These are phyloP conservation scores for Hippophae gyantsensis DNA, from an alignment of 306 rosid species.

Conservation along the genomic window DNA sequence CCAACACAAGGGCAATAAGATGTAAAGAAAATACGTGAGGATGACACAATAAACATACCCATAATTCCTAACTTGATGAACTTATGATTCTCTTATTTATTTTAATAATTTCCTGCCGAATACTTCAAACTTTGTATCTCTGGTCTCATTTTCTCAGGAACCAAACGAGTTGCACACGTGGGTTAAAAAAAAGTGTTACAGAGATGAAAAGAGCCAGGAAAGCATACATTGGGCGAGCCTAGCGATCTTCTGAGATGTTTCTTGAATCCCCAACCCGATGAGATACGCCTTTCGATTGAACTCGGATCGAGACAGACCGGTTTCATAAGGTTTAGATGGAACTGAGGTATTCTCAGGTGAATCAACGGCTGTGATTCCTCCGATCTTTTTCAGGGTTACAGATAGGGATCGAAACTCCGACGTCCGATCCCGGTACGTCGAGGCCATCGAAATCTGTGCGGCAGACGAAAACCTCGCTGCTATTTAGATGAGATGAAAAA, in stretches of 20 bases:
- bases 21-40: too few relatives aligned
- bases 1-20: too few relatives aligned
- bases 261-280: conserved; percentile 72
- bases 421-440: conserved; percentile 75
- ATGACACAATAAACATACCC: not conserved
- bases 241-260: conserved; percentile 62
- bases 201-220: not conserved
- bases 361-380: conserved; percentile 28
- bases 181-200: not conserved
- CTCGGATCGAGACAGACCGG: conserved; percentile 46
- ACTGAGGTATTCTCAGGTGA: conserved; percentile 32
- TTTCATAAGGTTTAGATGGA: conserved; percentile 21
- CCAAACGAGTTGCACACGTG: not conserved
- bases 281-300: conserved; percentile 77
- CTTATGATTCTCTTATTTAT: not conserved
- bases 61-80: not conserved
- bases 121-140: not conserved
- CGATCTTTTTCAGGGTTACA: conserved; percentile 60
- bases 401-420: conserved; percentile 70
- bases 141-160: conserved; percentile 6
- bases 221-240: conserved; percentile 56
- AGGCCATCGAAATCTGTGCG: conserved; percentile 33
- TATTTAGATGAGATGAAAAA: not conserved
- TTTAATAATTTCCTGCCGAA: not conserved
- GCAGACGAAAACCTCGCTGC: conserved; percentile 2